Conservation (phyloP, 78 protist genomes). For the Dictyostelium intermedium region DNA sequence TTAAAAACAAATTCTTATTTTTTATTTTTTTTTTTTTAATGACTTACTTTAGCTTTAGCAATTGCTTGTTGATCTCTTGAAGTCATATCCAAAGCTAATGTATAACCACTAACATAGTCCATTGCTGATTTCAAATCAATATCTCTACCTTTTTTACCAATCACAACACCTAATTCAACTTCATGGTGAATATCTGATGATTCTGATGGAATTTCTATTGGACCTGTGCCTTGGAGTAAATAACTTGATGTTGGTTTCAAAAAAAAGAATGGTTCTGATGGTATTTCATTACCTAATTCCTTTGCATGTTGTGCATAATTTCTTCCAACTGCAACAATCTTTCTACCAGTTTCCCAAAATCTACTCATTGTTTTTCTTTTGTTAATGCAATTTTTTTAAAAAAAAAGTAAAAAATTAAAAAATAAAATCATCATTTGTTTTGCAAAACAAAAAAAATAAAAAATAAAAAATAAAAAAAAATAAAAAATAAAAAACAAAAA, state of each 20-base stretch:
- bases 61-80: constrained; percentile 68
- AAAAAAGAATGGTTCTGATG: constrained; percentile 82
- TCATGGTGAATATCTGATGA: constrained; percentile 79
- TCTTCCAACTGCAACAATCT: constrained; percentile 84
- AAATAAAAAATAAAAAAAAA: too few species aligned
- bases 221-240: constrained; percentile 1
- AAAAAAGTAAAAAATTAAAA: too few species aligned
- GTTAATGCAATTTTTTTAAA: too few species aligned
- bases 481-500: too few species aligned
- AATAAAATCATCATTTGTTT: too few species aligned
- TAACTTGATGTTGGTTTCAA: constrained; percentile 81
- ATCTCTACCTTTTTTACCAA: constrained; percentile 67
- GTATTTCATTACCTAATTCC: constrained; percentile 83
- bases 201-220: constrained; percentile 70
- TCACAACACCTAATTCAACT: constrained; percentile 81
- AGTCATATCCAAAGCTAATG: constrained; percentile 79
- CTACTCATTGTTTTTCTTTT: background rate
- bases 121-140: constrained; percentile 59
- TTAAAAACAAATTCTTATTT: too few species aligned
- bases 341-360: constrained; percentile 79
- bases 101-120: constrained; percentile 79
- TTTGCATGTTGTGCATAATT: constrained; percentile 83
- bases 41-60: constrained; percentile 20
- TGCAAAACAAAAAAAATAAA: too few species aligned
- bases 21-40: background rate